Evolutionary conservation across 768 basidiomycete genomes (phyloP), one percentile per base, ranked within the genome.

Genomic region (Podaxis sp.): DNA sequence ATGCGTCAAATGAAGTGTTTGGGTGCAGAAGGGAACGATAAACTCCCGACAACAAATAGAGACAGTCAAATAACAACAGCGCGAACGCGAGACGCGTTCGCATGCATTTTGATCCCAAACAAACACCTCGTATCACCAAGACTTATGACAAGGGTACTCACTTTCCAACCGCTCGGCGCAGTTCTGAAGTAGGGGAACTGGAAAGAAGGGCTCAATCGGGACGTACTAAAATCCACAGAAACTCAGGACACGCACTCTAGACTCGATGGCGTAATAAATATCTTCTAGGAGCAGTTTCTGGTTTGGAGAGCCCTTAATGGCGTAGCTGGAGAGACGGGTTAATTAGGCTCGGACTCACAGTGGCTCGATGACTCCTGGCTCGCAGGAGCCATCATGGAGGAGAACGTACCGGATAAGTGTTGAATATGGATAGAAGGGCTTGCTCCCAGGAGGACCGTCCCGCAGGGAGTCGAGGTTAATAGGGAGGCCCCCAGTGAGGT

Each of bases 111-210:
- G 55, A 63, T 62, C 61, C 40, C 59, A 65, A 64, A 56, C 48
- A 62, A 62, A 40, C 35, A 61, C 53, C 54, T 47, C 40, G 38
- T 59, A 53, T 38, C n/a, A 23, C 44, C 57, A n/a, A 59, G 32
- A 35, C 14, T 32, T 21, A 61, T 21, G 61, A 61, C 47, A 21
- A 59, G 40, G 27, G 55, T 37, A 73, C 87, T 82, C 68, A 91
- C 91, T 80, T 94, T 94, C 92, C 92, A 94, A n/a, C 92, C 92
- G 62, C 87, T 86, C 38, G 91, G 91, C 4, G 92, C 92, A 28
- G 81, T 86, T 73, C 91, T 77, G 76, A 94, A 94, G 71, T 93
- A 94, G 16, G 92, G 92, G 69, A 94, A 94, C 90, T 93, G 69
- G 35, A 63, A 55, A 62, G 55, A 63, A 25, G 36, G 27, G 47